These are phyloP conservation scores for Eutypa lata DNA, from an alignment of 2,329 filamentous ascomycete genomes.

Conservation along the genomic window DNA sequence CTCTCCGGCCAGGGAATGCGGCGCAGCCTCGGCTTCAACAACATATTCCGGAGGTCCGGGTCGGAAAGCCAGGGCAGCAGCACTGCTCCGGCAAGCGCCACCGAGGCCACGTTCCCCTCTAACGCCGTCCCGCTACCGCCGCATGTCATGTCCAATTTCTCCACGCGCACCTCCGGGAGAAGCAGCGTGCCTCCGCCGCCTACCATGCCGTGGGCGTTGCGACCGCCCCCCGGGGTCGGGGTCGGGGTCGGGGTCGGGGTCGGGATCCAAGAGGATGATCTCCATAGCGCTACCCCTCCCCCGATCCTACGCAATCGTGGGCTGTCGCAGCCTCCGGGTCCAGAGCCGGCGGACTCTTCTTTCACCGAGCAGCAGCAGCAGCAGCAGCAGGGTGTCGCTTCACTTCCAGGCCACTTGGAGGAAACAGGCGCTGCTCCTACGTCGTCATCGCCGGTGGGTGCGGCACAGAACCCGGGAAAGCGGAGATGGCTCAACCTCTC, in stretches of 20 bases:
- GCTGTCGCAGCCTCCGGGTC: not conserved
- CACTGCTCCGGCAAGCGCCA: constrained; percentile 11
- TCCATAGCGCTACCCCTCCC: constrained; percentile 51
- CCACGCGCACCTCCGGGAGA: constrained; percentile 16
- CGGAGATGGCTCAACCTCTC: not conserved
- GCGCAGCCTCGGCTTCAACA: constrained; percentile 43
- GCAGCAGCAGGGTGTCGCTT: too few species aligned
- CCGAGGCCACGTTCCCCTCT: constrained; percentile 16
- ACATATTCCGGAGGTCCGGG: constrained; percentile 49
- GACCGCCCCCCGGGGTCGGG: constrained; percentile 27
- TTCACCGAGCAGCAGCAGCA: too few species aligned
- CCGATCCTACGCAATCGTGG: constrained; percentile 49
- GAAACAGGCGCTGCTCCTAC: too few species aligned
- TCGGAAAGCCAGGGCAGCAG: constrained; percentile 30
- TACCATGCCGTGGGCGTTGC: constrained; percentile 26
- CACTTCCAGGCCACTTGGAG: too few species aligned
- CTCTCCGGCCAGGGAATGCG: constrained; percentile 41
- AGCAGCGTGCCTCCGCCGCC: constrained; percentile 29
- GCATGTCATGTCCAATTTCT: constrained; percentile 5
- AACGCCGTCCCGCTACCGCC: constrained; percentile 14
- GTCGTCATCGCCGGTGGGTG: too few species aligned
- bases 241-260: not conserved
- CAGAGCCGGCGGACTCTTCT: too few species aligned
- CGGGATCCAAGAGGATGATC: constrained; percentile 35
- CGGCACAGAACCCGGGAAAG: too few species aligned